phyloP scores from a whole-genome alignment of 2,329 filamentous ascomycete species.

The Verticillium longisporum region DNA sequence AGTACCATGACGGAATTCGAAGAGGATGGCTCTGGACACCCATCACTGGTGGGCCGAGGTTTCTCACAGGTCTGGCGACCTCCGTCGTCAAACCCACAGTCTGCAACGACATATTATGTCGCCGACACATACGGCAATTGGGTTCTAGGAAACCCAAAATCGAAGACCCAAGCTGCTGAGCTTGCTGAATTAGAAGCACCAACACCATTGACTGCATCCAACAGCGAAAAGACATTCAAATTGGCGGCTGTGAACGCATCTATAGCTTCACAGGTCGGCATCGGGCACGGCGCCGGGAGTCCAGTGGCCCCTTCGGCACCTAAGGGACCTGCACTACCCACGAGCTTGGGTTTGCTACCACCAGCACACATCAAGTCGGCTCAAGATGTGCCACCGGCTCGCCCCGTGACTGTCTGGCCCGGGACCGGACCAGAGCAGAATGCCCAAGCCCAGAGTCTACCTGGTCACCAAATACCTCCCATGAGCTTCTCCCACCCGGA shows the following conservation, averaged over 20 bases:
- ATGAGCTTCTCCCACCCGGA: slow-evolving; percentile 13
- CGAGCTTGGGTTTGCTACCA: neutral
- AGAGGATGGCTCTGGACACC: slow-evolving; percentile 33
- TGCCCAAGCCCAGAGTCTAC: neutral
- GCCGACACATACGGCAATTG: slow-evolving; percentile 48
- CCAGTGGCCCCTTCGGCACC: slow-evolving; percentile 5
- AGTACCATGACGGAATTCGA: slow-evolving; percentile 47
- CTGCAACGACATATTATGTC: slow-evolving; percentile 40
- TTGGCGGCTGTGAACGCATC: slow-evolving; percentile 12
- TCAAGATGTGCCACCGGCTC: neutral
- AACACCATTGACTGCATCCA: slow-evolving; percentile 7
- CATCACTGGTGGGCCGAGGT: slow-evolving; percentile 19
- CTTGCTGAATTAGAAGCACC: slow-evolving; percentile 18
- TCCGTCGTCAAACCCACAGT: slow-evolving; percentile 36
- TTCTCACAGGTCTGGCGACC: slow-evolving; percentile 43
- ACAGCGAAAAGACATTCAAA: neutral
- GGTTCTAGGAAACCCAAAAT: slow-evolving; percentile 35
- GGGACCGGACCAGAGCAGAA: neutral
- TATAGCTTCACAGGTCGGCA: slow-evolving; percentile 7
- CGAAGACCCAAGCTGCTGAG: slow-evolving; percentile 13
- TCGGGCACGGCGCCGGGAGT: slow-evolving; percentile 10
- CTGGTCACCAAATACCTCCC: slow-evolving; percentile 15
- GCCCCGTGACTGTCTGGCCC: neutral
- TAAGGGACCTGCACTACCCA: neutral
- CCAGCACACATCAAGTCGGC: slow-evolving; percentile 1